Evolutionary conservation across 169 alveolate species (phyloP).

Genomic region (Cryptosporidium sp.): DNA sequence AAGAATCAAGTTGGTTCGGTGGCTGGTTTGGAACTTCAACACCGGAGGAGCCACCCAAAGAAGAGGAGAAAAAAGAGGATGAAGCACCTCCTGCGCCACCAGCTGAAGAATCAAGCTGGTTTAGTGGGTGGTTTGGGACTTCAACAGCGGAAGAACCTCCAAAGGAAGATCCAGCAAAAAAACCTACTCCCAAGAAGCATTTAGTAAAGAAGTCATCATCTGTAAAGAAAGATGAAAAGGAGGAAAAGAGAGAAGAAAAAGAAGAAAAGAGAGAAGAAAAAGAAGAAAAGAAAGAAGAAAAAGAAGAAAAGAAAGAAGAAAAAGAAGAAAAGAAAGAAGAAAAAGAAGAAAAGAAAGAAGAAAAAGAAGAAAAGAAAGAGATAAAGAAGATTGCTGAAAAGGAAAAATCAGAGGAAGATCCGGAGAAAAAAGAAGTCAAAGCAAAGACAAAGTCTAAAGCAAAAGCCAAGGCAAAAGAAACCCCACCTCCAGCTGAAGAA

Average conservation of each 20-base stretch:
- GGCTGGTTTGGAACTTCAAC: slow-evolving; percentile 47
- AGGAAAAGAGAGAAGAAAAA: neutral
- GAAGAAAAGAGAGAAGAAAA: neutral
- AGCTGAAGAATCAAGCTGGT: slow-evolving; percentile 37
- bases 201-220: slow-evolving; percentile 1
- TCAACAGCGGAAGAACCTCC: neutral
- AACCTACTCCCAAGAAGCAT: slow-evolving; percentile 10
- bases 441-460: slow-evolving; percentile 4
- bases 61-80: slow-evolving; percentile 12
- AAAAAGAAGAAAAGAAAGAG: neutral
- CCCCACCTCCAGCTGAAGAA: slow-evolving; percentile 9
- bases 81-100: neutral
- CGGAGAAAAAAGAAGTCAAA: neutral
- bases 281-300: neutral
- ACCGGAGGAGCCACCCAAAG: neutral
- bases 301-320: neutral
- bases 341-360: neutral
- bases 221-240: neutral
- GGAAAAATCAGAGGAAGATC: neutral
- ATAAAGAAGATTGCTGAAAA: neutral
- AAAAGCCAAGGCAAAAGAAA: slow-evolving; percentile 3
- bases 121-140: slow-evolving; percentile 50
- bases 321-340: neutral
- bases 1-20: slow-evolving; percentile 49
- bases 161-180: slow-evolving; percentile 61